Evolutionary conservation across 192 early-diverging fungal genomes (phyloP).

Genomic region (Backusella tarrabulga): DNA sequence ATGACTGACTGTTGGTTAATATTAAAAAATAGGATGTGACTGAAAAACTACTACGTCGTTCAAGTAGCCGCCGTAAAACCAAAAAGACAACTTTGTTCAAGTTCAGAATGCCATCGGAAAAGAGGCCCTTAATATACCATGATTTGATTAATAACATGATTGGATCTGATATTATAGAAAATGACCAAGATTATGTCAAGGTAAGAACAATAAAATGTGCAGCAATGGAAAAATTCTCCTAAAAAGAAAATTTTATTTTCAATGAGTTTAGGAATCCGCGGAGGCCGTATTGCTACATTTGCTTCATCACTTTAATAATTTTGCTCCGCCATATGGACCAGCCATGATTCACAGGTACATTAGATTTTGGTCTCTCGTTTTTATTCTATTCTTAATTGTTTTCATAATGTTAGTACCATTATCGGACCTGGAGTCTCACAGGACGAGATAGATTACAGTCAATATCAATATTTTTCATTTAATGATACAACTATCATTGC

Average conservation of each 20-base stretch:
- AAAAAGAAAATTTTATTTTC: background rate
- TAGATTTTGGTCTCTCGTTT: background rate
- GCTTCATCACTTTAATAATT: constrained; percentile 68
- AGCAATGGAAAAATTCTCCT: background rate
- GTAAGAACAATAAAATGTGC: constrained; percentile 2
- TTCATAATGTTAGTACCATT: constrained; percentile 32
- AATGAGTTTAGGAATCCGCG: constrained; percentile 55
- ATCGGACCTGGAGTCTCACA: constrained; percentile 35
- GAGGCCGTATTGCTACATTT: constrained; percentile 70
- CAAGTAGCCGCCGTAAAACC: background rate
- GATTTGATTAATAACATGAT: constrained; percentile 16
- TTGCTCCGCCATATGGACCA: constrained; percentile 61
- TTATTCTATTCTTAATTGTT: background rate
- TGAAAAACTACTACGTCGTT: constrained; percentile 33
- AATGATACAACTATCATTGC: constrained; percentile 75
- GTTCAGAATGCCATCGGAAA: constrained; percentile 30
- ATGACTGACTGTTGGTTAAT: background rate
- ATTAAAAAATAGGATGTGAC: constrained; percentile 19
- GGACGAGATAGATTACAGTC: constrained; percentile 42
- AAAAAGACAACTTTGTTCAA: constrained; percentile 24
- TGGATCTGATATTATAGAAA: constrained; percentile 8
- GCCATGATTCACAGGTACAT: constrained; percentile 39
- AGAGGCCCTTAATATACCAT: constrained; percentile 19
- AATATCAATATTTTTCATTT: constrained; percentile 69
- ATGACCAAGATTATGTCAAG: constrained; percentile 34